phyloP scores from a whole-genome alignment of 352 stramenopile species.

The Globisporangium sylvaticum region DNA sequence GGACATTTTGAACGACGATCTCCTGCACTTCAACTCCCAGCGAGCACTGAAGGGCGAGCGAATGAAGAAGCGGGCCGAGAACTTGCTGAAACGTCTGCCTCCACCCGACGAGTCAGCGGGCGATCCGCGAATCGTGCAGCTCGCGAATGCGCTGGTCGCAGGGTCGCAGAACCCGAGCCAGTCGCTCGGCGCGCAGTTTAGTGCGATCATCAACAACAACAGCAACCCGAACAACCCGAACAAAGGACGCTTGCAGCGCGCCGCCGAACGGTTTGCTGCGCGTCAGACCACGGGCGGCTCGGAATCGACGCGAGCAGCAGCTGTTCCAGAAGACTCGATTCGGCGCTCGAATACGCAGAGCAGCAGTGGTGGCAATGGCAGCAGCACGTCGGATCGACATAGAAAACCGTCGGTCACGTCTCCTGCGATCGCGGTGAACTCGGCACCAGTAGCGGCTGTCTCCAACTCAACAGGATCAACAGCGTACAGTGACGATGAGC shows the following conservation, averaged over 20 bases:
- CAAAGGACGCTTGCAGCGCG: slow-evolving; percentile 56
- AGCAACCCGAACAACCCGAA: slow-evolving; percentile 28
- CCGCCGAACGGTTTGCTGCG: slow-evolving; percentile 54
- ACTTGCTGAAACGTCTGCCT: slow-evolving; percentile 71
- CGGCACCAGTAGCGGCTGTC: slow-evolving; percentile 10
- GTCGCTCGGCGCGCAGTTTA: slow-evolving; percentile 66
- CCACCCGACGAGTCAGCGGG: slow-evolving; percentile 44
- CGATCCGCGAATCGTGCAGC: slow-evolving; percentile 60
- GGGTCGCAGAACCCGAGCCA: slow-evolving; percentile 39
- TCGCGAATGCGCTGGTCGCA: slow-evolving; percentile 37
- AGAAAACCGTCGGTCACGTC: slow-evolving; percentile 35
- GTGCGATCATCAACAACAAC: slow-evolving; percentile 61
- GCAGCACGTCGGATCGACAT: slow-evolving; percentile 23
- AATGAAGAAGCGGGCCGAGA: slow-evolving; percentile 82
- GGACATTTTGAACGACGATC: slow-evolving; percentile 81
- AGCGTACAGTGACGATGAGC: slow-evolving; percentile 25
- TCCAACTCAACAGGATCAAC: not conserved
- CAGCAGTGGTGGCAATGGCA: slow-evolving; percentile 3
- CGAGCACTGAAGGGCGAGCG: slow-evolving; percentile 78
- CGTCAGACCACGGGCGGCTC: slow-evolving; percentile 27
- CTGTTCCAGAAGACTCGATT: slow-evolving; percentile 37
- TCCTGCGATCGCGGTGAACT: slow-evolving; percentile 13
- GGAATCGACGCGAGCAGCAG: not conserved
- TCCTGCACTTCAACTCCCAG: slow-evolving; percentile 76
- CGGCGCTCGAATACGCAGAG: slow-evolving; percentile 27